Evolutionary conservation across 2,329 filamentous ascomycete genomes (phyloP).

Genomic region (Harringtonia lauricola): DNA sequence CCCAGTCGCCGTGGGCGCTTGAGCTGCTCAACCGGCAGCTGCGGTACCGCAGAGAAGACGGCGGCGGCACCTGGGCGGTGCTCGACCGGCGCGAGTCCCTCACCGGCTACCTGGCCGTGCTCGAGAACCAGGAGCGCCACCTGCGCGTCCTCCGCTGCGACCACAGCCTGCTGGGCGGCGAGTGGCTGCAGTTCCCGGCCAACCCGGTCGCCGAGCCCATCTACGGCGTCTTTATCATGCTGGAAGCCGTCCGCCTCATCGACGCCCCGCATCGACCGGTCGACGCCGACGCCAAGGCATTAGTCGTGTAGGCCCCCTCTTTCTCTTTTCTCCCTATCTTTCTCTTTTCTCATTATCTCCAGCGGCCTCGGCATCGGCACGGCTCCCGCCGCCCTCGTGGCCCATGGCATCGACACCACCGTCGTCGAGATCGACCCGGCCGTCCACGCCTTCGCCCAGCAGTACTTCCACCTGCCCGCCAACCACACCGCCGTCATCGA

Average conservation of each 20-base stretch:
- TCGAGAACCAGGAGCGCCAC: slow-evolving; percentile 60
- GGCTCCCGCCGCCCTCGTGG: slow-evolving; percentile 73
- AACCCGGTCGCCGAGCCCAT: slow-evolving; percentile 67
- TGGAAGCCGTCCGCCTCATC: slow-evolving; percentile 81
- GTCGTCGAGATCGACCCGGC: slow-evolving; percentile 90
- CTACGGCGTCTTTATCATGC: slow-evolving; percentile 91
- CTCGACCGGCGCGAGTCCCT: slow-evolving; percentile 74
- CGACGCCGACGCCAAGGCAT: slow-evolving; percentile 62
- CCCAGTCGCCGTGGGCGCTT: slow-evolving; percentile 44
- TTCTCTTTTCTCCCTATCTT: neutral
- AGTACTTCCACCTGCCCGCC: slow-evolving; percentile 69
- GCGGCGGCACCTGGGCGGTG: slow-evolving; percentile 48
- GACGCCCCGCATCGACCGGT: slow-evolving; percentile 40
- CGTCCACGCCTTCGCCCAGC: slow-evolving; percentile 70
- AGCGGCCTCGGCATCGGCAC: slow-evolving; percentile 90
- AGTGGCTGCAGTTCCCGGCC: slow-evolving; percentile 59
- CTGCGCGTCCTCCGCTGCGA: slow-evolving; percentile 86
- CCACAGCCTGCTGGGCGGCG: slow-evolving; percentile 84
- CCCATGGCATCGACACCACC: slow-evolving; percentile 83
- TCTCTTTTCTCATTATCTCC: neutral
- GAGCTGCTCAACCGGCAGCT: slow-evolving; percentile 56
- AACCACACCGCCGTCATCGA: slow-evolving; percentile 73
- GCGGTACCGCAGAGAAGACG: slow-evolving; percentile 23
- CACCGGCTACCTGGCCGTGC: slow-evolving; percentile 85
- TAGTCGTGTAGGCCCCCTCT: slow-evolving; percentile 61